Evolutionary conservation across 441 rosid species (phyloP), one percentile per base, ranked within the genome.

Genomic region (Macaranga tanarius): DNA sequence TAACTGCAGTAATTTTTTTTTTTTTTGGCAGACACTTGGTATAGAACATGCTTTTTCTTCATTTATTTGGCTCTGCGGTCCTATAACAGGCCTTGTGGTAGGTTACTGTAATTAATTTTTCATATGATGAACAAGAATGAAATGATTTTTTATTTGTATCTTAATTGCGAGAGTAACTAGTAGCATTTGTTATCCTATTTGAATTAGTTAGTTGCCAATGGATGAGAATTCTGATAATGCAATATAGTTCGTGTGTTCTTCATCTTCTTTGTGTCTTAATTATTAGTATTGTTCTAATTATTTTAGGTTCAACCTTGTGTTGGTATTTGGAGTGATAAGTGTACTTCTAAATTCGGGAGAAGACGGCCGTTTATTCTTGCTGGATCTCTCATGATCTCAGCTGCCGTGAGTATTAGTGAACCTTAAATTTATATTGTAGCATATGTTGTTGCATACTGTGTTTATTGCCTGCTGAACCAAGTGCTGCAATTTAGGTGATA

Each of bases 81-180:
- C 97, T 2, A 90, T 95, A 69, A 90, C 99, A 65, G 99, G 97
- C 72, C 97, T 95, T 75, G 97, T 90, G 97, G 99, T 92, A 92
- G 68, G 91, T 84, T 75, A 5, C 5, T 26, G 50, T 13, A 16
- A 31, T 26, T 34, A 34, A 34, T 3, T 34, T 34, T 34, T 34
- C 38, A 34, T 34, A 42, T 42, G 47, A 7, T 42, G 47, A 10
- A 34, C 12, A 42, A 25, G 7, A 11, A 11, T 9, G 5, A 58
- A 58, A 58, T 26, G 0, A 58, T 58, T 13, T 58, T 13, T 58
- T 23, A 55, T 8, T 58, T 26, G 8, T 25, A 25, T 9, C n/a
- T 25, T 16, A 58, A 19, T 26, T 40, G 12, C 22, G 16, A 11
- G 38, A 0, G 11, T 48, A 58, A 25, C 40, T 23, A 0, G 28